Percentiles rank a stretch among this genome's conserved stretches.
phyloP scores from a whole-genome alignment of 2,329 filamentous ascomycete genomes.

The Pseudohalonectria lignicola region DNA sequence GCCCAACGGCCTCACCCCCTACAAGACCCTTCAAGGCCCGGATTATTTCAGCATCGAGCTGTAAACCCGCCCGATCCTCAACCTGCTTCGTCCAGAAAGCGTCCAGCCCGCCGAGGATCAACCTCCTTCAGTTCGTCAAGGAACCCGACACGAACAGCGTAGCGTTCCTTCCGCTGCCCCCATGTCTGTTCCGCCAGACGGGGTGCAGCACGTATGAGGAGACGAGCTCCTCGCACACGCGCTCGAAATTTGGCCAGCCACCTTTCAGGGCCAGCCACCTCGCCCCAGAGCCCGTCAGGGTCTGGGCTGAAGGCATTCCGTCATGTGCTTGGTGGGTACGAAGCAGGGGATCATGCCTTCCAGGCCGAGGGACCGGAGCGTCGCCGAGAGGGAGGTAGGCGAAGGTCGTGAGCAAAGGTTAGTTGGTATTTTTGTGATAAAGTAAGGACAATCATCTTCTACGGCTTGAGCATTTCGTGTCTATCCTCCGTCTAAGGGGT shows the following conservation, averaged over 20 bases:
- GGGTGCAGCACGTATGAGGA: slow-evolving; percentile 43
- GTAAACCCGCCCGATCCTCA: slow-evolving; percentile 23
- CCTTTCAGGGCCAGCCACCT: slow-evolving; percentile 66
- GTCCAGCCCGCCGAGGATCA: slow-evolving; percentile 11
- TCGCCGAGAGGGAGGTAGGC: slow-evolving; percentile 40
- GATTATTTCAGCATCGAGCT: slow-evolving; percentile 22
- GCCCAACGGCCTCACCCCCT: background rate
- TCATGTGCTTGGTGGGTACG: slow-evolving; percentile 35
- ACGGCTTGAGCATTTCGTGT: slow-evolving; percentile 58
- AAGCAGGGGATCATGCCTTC: slow-evolving; percentile 46
- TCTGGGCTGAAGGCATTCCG: slow-evolving; percentile 51
- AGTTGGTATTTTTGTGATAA: slow-evolving; percentile 1
- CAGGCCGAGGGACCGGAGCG: slow-evolving; percentile 55
- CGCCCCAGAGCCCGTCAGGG: slow-evolving; percentile 52
- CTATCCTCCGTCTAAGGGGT: slow-evolving; percentile 64
- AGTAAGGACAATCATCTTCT: slow-evolving; percentile 59
- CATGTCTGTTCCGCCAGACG: slow-evolving; percentile 26
- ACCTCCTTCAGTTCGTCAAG: slow-evolving; percentile 28
- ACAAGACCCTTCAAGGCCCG: slow-evolving; percentile 11
- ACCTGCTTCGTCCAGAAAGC: slow-evolving; percentile 32
- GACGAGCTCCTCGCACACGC: slow-evolving; percentile 62
- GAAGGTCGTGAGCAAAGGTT: slow-evolving; percentile 1
- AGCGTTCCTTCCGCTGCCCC: slow-evolving; percentile 25
- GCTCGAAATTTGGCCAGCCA: slow-evolving; percentile 61
- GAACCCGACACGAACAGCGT: slow-evolving; percentile 22